Conservation (phyloP, 306 rosid genomes). For the Quercus dentata region DNA sequence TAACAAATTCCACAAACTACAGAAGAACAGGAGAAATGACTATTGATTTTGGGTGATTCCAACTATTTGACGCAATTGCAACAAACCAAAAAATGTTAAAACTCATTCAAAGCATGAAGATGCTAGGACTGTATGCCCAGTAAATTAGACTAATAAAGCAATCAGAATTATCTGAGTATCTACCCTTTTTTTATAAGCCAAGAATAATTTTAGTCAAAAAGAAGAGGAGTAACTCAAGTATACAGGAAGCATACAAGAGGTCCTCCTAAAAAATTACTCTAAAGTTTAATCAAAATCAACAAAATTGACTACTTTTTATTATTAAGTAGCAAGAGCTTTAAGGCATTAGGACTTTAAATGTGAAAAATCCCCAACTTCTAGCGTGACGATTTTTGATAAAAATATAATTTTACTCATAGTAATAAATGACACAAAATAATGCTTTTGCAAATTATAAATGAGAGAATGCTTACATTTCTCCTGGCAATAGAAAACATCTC, state of each 20-base stretch:
- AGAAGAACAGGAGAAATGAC: too few species aligned
- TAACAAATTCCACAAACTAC: not conserved
- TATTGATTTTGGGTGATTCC: too few species aligned
- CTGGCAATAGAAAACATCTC: slow-evolving; percentile 92
- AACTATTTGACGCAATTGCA: too few species aligned
- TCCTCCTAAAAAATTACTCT: not conserved
- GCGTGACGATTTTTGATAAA: not conserved
- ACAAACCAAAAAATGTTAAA: not conserved
- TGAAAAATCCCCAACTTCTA: not conserved
- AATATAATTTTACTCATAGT: slow-evolving; percentile 3
- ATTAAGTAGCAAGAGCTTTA: not conserved
- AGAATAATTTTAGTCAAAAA: not conserved
- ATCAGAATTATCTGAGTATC: not conserved
- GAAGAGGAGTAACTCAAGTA: not conserved
- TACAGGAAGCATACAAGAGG: not conserved
- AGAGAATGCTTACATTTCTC: slow-evolving; percentile 63
- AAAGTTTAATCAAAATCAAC: not conserved
- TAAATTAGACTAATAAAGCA: not conserved
- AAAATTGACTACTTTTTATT: not conserved
- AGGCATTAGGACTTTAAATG: not conserved
- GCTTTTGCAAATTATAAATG: not conserved
- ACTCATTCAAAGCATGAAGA: not conserved
- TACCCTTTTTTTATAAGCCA: not conserved
- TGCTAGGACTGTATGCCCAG: not conserved
- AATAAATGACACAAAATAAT: not conserved